These are phyloP conservation scores for Pleurotus pulmonarius DNA, from an alignment of 768 basidiomycete species.

Conservation along the genomic window DNA sequence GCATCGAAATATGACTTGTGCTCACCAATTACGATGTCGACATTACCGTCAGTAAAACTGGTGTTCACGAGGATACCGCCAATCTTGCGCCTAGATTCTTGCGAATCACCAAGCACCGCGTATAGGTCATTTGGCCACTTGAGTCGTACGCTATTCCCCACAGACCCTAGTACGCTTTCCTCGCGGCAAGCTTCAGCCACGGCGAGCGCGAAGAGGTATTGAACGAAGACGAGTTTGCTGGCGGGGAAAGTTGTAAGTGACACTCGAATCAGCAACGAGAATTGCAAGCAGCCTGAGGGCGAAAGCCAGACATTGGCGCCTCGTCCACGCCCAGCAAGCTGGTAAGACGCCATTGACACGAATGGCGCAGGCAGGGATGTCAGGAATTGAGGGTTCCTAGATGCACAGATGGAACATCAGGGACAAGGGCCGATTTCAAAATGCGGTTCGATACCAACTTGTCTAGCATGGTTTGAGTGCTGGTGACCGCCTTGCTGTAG, in stretches of 20 bases:
- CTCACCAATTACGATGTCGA: conserved; percentile 81
- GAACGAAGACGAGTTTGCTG: conserved; percentile 81
- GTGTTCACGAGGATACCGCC: conserved; percentile 93
- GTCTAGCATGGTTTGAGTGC: conserved; percentile 93
- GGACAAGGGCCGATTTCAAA: neutral
- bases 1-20: neutral
- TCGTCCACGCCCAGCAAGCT: conserved; percentile 85
- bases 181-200: conserved; percentile 83
- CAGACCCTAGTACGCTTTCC: conserved; percentile 43
- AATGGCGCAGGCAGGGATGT: conserved; percentile 68
- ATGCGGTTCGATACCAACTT: conserved; percentile 50
- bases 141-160: conserved; percentile 60
- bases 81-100: conserved; percentile 65
- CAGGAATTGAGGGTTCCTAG: conserved; percentile 75
- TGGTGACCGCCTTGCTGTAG: conserved; percentile 88
- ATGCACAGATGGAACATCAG: conserved; percentile 3
- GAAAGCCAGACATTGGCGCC: conserved; percentile 92
- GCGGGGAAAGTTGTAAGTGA: conserved; percentile 48
- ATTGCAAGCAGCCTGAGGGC: conserved; percentile 82
- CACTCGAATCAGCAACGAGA: conserved; percentile 71
- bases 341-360: conserved; percentile 82
- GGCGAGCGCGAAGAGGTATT: conserved; percentile 89
- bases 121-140: conserved; percentile 99
- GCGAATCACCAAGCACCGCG: conserved; percentile 48
- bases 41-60: conserved; percentile 67